These are phyloP conservation scores for Tuber umbilicatum DNA, from an alignment of 495 filamentous ascomycete genomes.

Conservation along the genomic window DNA sequence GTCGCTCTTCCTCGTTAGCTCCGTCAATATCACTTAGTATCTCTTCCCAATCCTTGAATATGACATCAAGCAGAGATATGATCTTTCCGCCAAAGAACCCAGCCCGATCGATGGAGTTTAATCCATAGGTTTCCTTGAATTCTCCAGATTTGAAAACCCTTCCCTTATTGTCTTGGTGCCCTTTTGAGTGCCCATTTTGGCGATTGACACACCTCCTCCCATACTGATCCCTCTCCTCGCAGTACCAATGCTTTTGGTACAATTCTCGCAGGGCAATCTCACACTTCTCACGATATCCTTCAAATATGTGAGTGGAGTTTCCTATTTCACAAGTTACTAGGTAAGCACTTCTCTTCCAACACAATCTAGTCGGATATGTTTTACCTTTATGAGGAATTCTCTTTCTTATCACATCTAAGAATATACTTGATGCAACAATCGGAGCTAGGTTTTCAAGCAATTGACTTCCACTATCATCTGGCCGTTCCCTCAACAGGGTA, in stretches of 20 bases:
- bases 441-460: constrained; percentile 29
- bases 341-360: background rate
- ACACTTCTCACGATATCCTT: constrained; percentile 24
- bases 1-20: background rate
- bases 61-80: background rate
- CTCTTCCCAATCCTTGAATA: background rate
- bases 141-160: constrained; percentile 26
- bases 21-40: background rate
- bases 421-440: constrained; percentile 35
- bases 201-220: constrained; percentile 28
- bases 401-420: constrained; percentile 23
- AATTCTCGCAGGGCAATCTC: constrained; percentile 23
- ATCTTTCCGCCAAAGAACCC: background rate
- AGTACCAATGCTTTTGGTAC: constrained; percentile 36
- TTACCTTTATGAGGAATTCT: background rate
- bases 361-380: background rate
- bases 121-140: background rate
- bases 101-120: background rate
- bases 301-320: constrained; percentile 19
- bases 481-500: constrained; percentile 22
- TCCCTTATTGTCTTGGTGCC: constrained; percentile 30
- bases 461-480: constrained; percentile 7
- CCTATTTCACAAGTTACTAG: background rate
- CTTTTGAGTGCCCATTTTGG: constrained; percentile 26
- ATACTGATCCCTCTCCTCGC: constrained; percentile 25